Evolutionary conservation across 495 filamentous ascomycete genomes (phyloP).

Genomic region (Lophiostoma macrostomum): DNA sequence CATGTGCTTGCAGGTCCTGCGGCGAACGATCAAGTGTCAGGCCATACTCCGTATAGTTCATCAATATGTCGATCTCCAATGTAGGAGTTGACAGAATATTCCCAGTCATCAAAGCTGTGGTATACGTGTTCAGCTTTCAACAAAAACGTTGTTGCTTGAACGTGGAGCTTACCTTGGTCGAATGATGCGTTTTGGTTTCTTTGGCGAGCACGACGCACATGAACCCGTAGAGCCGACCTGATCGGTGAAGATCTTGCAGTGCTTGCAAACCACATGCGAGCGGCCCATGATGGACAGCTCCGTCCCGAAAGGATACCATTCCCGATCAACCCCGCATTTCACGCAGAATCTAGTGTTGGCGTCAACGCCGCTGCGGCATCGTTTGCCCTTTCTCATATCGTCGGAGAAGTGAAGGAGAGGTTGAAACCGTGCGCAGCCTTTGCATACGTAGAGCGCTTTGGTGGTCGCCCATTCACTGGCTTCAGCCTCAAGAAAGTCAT

Average conservation of each 20-base stretch:
- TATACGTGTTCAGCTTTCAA: no score
- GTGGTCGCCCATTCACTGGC: constrained; percentile 11
- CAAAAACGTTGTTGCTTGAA: no score
- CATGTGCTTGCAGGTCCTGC: no score
- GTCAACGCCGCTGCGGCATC: constrained; percentile 15
- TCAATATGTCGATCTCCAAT: constrained; percentile 8
- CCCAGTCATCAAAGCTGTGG: constrained; percentile 18
- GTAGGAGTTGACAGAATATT: constrained; percentile 6
- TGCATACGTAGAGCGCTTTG: constrained; percentile 20
- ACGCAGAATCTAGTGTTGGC: constrained; percentile 23
- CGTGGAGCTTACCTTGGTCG: not conserved
- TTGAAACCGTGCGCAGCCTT: constrained; percentile 14
- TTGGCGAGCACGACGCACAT: not conserved
- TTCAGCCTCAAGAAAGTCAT: constrained; percentile 20
- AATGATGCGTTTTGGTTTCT: not conserved
- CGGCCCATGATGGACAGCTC: constrained; percentile 15
- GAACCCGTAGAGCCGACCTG: not conserved
- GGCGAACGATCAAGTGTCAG: constrained; percentile 3
- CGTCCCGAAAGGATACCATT: constrained; percentile 7
- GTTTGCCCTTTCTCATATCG: constrained; percentile 26
- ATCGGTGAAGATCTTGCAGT: constrained; percentile 13
- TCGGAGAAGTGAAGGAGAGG: constrained; percentile 14
- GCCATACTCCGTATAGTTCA: constrained; percentile 7
- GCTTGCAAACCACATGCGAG: constrained; percentile 1
- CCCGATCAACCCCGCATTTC: constrained; percentile 20